phyloP scores from a whole-genome alignment of 345 rosid species.

The Eucalyptus tenuipes region DNA sequence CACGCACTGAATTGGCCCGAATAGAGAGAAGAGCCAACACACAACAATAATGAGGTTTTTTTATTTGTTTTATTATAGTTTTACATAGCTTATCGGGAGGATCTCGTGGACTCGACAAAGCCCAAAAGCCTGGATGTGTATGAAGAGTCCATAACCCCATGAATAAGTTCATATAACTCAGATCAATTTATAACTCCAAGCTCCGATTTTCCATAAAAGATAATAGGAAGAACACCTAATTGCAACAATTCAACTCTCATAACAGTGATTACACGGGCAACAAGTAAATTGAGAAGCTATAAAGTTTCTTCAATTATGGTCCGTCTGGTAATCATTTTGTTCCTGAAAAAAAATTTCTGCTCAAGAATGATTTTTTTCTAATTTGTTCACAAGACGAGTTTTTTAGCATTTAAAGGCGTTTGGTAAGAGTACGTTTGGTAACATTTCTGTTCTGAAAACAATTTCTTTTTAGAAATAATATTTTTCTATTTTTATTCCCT shows the following conservation, averaged over 20 bases:
- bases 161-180: neutral
- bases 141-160: neutral
- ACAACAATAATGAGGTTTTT: neutral
- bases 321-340: no score
- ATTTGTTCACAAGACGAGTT: fast-evolving
- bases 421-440: fast-evolving
- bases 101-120: neutral
- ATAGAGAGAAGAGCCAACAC: neutral
- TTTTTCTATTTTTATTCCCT: fast-evolving
- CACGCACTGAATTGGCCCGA: neutral
- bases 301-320: neutral
- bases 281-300: neutral
- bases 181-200: neutral
- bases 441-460: fast-evolving
- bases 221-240: neutral
- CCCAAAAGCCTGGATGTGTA: neutral
- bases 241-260: neutral
- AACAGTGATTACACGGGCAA: neutral
- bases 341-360: fast-evolving
- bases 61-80: neutral
- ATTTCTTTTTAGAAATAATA: no score
- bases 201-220: neutral
- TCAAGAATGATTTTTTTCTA: fast-evolving
- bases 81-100: neutral
- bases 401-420: no score